Conservation (phyloP, 2,329 filamentous ascomycete species). For the Trichoderma atrobrunneum region DNA sequence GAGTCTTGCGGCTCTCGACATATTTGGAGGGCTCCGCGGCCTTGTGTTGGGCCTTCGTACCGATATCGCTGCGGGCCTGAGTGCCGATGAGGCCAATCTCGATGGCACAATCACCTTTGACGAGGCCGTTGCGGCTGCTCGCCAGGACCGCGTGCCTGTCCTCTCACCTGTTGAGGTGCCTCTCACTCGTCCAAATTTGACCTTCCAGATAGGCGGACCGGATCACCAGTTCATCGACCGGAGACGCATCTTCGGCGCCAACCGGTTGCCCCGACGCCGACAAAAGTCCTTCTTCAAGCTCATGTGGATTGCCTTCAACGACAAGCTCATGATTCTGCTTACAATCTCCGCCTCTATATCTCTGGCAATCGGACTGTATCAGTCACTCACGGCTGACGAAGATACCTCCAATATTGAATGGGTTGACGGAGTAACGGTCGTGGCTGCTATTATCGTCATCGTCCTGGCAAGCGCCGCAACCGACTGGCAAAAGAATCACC, state of each 20-base stretch:
- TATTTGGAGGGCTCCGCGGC: constrained; percentile 53
- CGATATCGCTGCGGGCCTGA: constrained; percentile 46
- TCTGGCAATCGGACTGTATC: constrained; percentile 70
- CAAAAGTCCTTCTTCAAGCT: constrained; percentile 67
- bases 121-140: constrained; percentile 45
- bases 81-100: constrained; percentile 47
- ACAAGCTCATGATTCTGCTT: constrained; percentile 73
- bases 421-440: constrained; percentile 79
- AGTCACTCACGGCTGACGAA: constrained; percentile 58
- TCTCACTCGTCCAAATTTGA: constrained; percentile 26
- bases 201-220: constrained; percentile 30
- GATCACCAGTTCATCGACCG: constrained; percentile 50
- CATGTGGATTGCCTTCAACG: constrained; percentile 75
- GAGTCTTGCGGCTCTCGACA: constrained; percentile 46
- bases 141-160: constrained; percentile 30
- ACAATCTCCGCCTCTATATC: constrained; percentile 71
- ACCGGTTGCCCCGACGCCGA: constrained; percentile 56
- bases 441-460: constrained; percentile 72
- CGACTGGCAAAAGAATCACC: constrained; percentile 78
- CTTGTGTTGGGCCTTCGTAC: constrained; percentile 51
- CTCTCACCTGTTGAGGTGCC: constrained; percentile 23
- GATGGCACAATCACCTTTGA: constrained; percentile 47
- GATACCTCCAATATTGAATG: constrained; percentile 63
- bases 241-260: constrained; percentile 67
- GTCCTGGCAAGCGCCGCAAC: constrained; percentile 75